These are phyloP conservation scores for barley (Hordeum vulgare) DNA, from an alignment of 176 grass and related monocot species.

Conservation along the genomic window MorexV3_pseudomolecules_assembly NC_058521.1:559788008-559788507, in stretches of 20 bases:
- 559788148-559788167: background rate
- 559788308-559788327: background rate
- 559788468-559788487: background rate
- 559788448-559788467: background rate
- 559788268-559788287: background rate
- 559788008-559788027: too few relatives aligned
- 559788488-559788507: background rate
- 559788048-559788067: too few relatives aligned
- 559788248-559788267: background rate
- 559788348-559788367: background rate
- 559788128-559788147: background rate
- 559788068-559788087: too few relatives aligned
- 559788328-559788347: background rate
- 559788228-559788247: background rate
- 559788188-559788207: background rate
- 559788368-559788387: background rate
- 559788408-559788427: background rate
- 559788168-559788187: background rate
- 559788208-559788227: background rate
- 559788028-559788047: too few relatives aligned
- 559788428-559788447: background rate
- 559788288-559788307: background rate
- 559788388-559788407: background rate
- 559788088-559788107: too few relatives aligned
- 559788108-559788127: too few relatives aligned